phyloP scores from a whole-genome alignment of 768 basidiomycete genomes.

The Hygrophoropsis aurantiaca region DNA sequence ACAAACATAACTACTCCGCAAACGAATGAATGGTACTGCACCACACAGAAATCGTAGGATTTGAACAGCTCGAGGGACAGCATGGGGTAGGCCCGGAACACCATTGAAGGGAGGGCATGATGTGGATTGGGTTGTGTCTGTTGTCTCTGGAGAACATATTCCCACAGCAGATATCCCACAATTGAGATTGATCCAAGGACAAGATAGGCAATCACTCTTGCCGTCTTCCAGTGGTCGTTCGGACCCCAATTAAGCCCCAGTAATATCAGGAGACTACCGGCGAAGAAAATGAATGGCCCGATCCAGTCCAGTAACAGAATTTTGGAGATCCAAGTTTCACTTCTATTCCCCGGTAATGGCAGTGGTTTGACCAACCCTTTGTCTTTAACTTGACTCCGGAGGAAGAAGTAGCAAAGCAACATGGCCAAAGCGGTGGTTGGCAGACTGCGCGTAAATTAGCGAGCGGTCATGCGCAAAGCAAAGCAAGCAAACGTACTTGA shows the following conservation, averaged over 20 bases:
- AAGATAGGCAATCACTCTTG: slow-evolving; percentile 47
- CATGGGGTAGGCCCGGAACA: slow-evolving; percentile 39
- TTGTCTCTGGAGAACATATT: slow-evolving; percentile 35
- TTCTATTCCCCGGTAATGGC: slow-evolving; percentile 5
- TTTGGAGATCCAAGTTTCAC: slow-evolving; percentile 24
- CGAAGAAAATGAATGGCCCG: slow-evolving; percentile 43
- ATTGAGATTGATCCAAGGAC: slow-evolving; percentile 44
- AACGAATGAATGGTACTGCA: slow-evolving; percentile 37
- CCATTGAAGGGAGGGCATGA: slow-evolving; percentile 4
- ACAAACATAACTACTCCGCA: slow-evolving; percentile 50
- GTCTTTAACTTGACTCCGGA: slow-evolving; percentile 32
- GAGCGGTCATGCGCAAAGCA: background rate
- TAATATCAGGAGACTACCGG: slow-evolving; percentile 44
- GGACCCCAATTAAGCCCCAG: slow-evolving; percentile 55
- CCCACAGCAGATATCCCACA: slow-evolving; percentile 41
- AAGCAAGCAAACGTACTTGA: slow-evolving; percentile 39
- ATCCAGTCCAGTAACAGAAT: slow-evolving; percentile 46
- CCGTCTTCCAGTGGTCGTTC: slow-evolving; percentile 36
- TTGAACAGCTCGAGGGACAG: slow-evolving; percentile 46
- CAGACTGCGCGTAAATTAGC: slow-evolving; percentile 29
- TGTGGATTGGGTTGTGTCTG: background rate
- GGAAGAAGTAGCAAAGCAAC: slow-evolving; percentile 40
- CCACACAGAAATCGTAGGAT: slow-evolving; percentile 40
- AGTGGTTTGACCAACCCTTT: slow-evolving; percentile 11
- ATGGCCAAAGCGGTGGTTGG: slow-evolving; percentile 37